phyloP scores from a whole-genome alignment of 768 basidiomycete genomes.

The Cystofilobasidium macerans region DNA sequence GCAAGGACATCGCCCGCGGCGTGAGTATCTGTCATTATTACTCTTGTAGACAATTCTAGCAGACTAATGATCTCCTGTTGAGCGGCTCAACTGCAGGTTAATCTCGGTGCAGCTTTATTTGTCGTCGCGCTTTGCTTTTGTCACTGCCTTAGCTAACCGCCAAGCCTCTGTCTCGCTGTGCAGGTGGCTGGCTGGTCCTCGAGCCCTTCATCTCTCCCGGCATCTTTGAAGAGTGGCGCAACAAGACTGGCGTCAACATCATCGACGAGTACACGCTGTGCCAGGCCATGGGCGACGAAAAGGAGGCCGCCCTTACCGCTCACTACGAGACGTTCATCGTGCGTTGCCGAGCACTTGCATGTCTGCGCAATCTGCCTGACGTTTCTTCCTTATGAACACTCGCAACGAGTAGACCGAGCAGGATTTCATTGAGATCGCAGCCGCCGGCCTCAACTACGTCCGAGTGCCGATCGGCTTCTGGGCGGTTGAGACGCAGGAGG shows the following conservation, averaged over 20 bases:
- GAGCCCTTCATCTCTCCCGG: slow-evolving; percentile 36
- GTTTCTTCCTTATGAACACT: neutral
- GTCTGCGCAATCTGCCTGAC: no score
- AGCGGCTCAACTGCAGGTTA: slow-evolving; percentile 9
- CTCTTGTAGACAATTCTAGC: no score
- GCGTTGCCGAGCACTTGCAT: no score
- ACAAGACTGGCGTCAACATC: slow-evolving; percentile 26
- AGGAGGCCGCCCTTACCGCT: slow-evolving; percentile 55
- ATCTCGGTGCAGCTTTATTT: slow-evolving; percentile 1
- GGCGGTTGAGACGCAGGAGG: slow-evolving; percentile 69
- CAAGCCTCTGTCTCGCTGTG: neutral
- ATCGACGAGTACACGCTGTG: slow-evolving; percentile 37
- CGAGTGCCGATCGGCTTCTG: slow-evolving; percentile 80
- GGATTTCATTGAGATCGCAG: slow-evolving; percentile 72
- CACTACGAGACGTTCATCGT: slow-evolving; percentile 88
- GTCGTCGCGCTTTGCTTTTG: neutral
- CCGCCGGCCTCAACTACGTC: slow-evolving; percentile 68
- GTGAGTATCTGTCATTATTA: no score
- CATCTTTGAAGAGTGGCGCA: slow-evolving; percentile 34
- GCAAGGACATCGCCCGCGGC: slow-evolving; percentile 52
- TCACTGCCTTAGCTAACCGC: no score
- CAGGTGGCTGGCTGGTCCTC: slow-evolving; percentile 29
- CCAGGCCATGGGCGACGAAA: slow-evolving; percentile 45
- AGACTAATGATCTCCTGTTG: no score
- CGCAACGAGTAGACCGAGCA: slow-evolving; percentile 33